These are phyloP conservation scores for Pseudonectria buxi DNA, from an alignment of 2,329 filamentous ascomycete species.

Conservation along the genomic window DNA sequence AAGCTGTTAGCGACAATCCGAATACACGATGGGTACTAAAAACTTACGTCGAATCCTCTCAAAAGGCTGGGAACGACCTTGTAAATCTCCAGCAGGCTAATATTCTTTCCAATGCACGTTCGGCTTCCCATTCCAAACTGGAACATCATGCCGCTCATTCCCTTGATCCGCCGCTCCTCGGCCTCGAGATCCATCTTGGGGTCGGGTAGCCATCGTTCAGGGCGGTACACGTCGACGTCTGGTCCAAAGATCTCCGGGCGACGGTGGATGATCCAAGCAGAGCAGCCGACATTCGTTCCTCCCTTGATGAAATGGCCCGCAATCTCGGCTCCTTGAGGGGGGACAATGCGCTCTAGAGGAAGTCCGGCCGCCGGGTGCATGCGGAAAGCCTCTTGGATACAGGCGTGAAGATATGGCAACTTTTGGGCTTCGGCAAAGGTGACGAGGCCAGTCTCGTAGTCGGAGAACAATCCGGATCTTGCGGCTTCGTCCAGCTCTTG, in stretches of 20 bases:
- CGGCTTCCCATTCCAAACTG: slow-evolving; percentile 66
- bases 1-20: slow-evolving; percentile 1
- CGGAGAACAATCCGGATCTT: slow-evolving; percentile 41
- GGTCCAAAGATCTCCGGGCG: slow-evolving; percentile 60
- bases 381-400: slow-evolving; percentile 71
- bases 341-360: slow-evolving; percentile 67
- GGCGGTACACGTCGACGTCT: slow-evolving; percentile 59
- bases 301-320: slow-evolving; percentile 56
- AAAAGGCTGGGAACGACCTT: slow-evolving; percentile 46
- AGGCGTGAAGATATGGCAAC: slow-evolving; percentile 69
- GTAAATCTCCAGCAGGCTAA: slow-evolving; percentile 56
- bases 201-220: slow-evolving; percentile 58
- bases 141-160: slow-evolving; percentile 23
- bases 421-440: slow-evolving; percentile 64
- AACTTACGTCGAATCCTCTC: slow-evolving; percentile 17
- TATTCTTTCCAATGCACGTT: slow-evolving; percentile 65
- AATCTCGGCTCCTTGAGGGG: slow-evolving; percentile 56
- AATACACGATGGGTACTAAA: rapidly evolving
- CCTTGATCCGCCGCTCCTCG: slow-evolving; percentile 36
- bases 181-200: slow-evolving; percentile 28
- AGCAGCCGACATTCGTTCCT: slow-evolving; percentile 69
- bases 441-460: slow-evolving; percentile 52
- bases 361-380: slow-evolving; percentile 68
- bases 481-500: slow-evolving; percentile 57
- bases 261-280: slow-evolving; percentile 68